Base-by-base conservation (phyloP, 139 green algal species). In the Coelastrella sp. region DNA sequence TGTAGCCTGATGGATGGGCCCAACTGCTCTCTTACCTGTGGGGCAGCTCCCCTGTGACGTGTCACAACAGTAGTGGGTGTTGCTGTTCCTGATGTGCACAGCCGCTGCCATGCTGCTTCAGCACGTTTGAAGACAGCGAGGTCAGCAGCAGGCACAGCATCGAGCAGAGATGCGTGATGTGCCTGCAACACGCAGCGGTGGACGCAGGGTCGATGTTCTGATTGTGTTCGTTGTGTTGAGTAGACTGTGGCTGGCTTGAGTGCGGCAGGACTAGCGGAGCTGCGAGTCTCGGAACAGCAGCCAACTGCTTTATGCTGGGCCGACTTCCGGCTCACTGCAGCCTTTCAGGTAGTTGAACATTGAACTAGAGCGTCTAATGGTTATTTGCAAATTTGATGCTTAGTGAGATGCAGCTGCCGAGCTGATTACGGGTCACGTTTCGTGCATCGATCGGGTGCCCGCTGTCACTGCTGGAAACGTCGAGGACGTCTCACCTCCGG, bases 91-190 rank as follows among this genome's bases (percentile, higher is more conserved):
- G 71, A 17, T 13, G 60, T 86, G 80, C 80, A 86, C 60, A 86
- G 22, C 60, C 23, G 60, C 60, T 22, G 80, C 80, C 80, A 86
- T 59, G 80, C 80, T 75, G 80, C 10, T 22, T 57, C 64, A 32
- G 81, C 81, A 13, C 64, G 19, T n/a, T 61, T 22, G 60, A 87
- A 68, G 23, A 87, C 68, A 23, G 79, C 79, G 5, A 73, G 5
- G 19, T 85, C 79, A 47, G 19, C 79, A 73, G 17, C 79, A 8
- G 79, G 79, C 19, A 85, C 32, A 19, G 57, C 60, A 32, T 68
- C 57, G 19, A 85, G 19, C 57, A 85, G 60, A 13, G 68, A 76
- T 13, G 16, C 68, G 22, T 2, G 4, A 13, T 76, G 68, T 16
- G 22, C 8, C 6, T 17, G 7, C 61, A 68, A 2, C 3, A n/a